phyloP scores from a whole-genome alignment of 495 filamentous ascomycete genomes.

The Endocarpon pusillum region DNA sequence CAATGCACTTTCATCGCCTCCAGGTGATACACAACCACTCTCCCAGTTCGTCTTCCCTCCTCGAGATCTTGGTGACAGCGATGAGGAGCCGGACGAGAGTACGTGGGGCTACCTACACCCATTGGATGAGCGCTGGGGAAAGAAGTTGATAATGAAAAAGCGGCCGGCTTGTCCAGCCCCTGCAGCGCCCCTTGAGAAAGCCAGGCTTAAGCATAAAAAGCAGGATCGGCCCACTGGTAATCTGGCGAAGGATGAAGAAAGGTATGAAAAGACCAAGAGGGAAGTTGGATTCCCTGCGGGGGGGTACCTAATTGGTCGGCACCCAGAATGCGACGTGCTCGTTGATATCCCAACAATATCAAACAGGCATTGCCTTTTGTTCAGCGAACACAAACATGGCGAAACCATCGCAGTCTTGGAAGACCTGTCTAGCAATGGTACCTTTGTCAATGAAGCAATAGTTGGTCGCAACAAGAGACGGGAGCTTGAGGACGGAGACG shows the following conservation, averaged over 20 bases:
- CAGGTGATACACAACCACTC: conserved; percentile 44
- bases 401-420: conserved; percentile 68
- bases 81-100: conserved; percentile 65
- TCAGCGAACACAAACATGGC: conserved; percentile 71
- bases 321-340: conserved; percentile 81
- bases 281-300: conserved; percentile 37
- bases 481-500: conserved; percentile 73
- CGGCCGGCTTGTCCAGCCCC: conserved; percentile 45
- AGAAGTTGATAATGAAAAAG: conserved; percentile 56
- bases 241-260: conserved; percentile 34
- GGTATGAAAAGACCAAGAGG: conserved; percentile 29
- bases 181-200: conserved; percentile 14
- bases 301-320: conserved; percentile 85
- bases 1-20: conserved; percentile 52
- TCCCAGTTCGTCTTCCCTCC: conserved; percentile 71
- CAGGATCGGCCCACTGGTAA: conserved; percentile 14
- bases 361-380: conserved; percentile 85
- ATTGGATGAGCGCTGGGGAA: conserved; percentile 47
- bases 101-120: conserved; percentile 94
- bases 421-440: conserved; percentile 91
- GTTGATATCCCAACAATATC: conserved; percentile 75
- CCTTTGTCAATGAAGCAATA: conserved; percentile 82
- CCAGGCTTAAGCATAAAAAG: conserved; percentile 19
- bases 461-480: conserved; percentile 84
- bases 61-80: conserved; percentile 63